Conservation (phyloP, 768 basidiomycete species). For the Crepidotus variabilis region DNA sequence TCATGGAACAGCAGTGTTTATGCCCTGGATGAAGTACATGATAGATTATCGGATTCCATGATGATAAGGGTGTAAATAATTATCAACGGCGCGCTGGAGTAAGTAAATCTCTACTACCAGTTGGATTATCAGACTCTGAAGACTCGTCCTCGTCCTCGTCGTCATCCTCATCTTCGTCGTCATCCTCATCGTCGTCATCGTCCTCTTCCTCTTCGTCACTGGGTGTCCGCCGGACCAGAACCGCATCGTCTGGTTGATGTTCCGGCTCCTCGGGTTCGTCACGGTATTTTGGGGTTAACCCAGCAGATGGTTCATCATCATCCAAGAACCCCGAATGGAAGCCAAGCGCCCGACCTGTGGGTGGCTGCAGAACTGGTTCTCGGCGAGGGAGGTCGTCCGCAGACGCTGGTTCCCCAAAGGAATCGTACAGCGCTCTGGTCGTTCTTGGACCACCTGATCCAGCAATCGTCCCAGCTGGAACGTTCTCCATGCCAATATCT, state of each 20-base stretch:
- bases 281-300: constrained; percentile 32
- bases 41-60: not conserved
- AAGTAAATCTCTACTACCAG: constrained; percentile 14
- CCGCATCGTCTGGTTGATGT: constrained; percentile 1
- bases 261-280: constrained; percentile 46
- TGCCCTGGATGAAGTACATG: not conserved
- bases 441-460: constrained; percentile 35
- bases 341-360: constrained; percentile 37
- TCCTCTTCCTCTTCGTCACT: constrained; percentile 1
- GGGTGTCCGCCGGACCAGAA: not conserved
- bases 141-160: constrained; percentile 1
- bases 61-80: not conserved
- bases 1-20: too few species aligned
- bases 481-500: constrained; percentile 74
- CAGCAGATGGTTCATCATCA: constrained; percentile 60
- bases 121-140: constrained; percentile 10
- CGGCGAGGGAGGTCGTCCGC: constrained; percentile 13
- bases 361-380: constrained; percentile 15
- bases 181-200: not conserved
- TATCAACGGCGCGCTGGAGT: constrained; percentile 1
- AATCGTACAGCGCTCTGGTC: constrained; percentile 88
- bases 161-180: not conserved
- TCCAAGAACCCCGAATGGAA: constrained; percentile 84
- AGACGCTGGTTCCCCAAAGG: constrained; percentile 23
- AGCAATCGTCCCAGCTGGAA: constrained; percentile 33